Base-by-base conservation (phyloP, 257 asterid genomes). In the Nicotiana paniculata region DNA sequence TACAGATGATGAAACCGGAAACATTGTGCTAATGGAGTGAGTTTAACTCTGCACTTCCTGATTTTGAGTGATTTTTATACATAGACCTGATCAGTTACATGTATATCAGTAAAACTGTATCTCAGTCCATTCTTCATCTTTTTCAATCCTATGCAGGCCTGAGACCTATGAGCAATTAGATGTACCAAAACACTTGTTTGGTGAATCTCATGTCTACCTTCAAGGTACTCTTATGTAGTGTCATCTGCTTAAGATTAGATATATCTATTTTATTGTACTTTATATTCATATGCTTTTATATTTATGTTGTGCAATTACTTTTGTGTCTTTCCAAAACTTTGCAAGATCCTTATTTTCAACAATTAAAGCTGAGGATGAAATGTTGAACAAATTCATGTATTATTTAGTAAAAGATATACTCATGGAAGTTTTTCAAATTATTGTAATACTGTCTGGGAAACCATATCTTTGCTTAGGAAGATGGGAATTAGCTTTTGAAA, bases 1-100 rank as follows among this genome's bases (percentile, higher is more conserved):
- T 86, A 92, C 97, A 5, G 98, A 96, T 77, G 98, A 94, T 77
- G 98, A 93, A 80, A 87, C 90, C 54, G 97, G 92, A 86, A 88
- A 88, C 80, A 85, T 93, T 81, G 95, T 96, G 72, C 87, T 96
- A 77, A 92, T 94, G 93, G 98, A 96, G 99, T 94, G 90, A 94
- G 98, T 90, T 72, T 24, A 80, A 43, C 70, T 66, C 6, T 81
- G 83, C 75, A 30, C 12, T 82, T 86, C 75, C 62, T 13, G 55
- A 12, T 67, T 81, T 84, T 54, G 66, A 51, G 51, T 30, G 48
- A 43, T 67, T 24, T 21, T 1, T 77, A 77, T 76, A 46, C 67
- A 62, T 88, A 46, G 53, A 54, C 57, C 51, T 26, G 43, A 48
- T 74, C 43, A 13, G 43, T 48, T 37, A 8, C 79, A 74, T 74